Evolutionary conservation across 495 filamentous ascomycete species (phyloP), one percentile per base, ranked within the genome.

Genomic region (Annulohypoxylon bovei): DNA sequence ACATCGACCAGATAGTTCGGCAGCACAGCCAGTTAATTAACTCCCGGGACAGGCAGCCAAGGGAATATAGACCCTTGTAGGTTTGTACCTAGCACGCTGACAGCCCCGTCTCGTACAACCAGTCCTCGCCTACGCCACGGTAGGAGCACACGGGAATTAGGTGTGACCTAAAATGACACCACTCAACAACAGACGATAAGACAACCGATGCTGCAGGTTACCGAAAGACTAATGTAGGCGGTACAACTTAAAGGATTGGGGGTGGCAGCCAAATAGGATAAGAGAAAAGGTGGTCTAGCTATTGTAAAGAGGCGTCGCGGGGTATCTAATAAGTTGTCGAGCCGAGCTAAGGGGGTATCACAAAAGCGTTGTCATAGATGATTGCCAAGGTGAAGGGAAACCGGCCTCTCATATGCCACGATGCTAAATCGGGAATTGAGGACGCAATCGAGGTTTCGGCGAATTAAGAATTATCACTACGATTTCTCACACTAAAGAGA

Each of bases 391-490:
- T 55, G 22, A 46, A 52, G 46, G 22, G 12, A 50, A 40, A 57
- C 22, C 27, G 46, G 23, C 28, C 35, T 27, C 47, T 52, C 7
- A 7, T 11, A 22, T 12, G 54, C 20, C 28, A n/a, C 27, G 18
- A 20, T 46, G 1, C 23, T n/a, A 30, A 30, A 14, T 37, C 18
- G 54, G 23, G n/a, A 42, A 42, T 37, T n/a, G 54, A 16, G 9
- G 23, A 52, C 25, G 20, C 23, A 27, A 27, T 23, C 18, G 59
- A 33, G 25, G 25, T 6, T 27, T 3, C 12, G 47, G 25, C 37
- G 42, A 58, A 64, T 62, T 67, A 66, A 71, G 53, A 56, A 63
- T 67, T 71, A 71, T 53, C 69, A 71, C 69, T 67, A 71, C 30
- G 28, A 54, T 54, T 66, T 20, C 52, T 64, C 52, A 62, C 56